Evolutionary conservation across 1,284 basidiomycete species (phyloP).

Genomic region (Naganishia sp.): DNA sequence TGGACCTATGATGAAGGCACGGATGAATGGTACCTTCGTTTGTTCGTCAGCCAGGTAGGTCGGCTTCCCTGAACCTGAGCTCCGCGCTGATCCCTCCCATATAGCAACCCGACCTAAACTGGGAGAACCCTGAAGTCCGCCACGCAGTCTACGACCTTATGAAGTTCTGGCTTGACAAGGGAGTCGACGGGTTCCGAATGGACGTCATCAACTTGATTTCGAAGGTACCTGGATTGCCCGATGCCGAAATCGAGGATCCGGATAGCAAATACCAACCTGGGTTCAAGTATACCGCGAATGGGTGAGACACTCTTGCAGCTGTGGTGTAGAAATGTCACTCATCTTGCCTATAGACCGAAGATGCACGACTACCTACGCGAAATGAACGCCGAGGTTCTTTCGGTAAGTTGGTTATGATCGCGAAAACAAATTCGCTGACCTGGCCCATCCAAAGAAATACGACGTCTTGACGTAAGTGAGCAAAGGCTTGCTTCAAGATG

Average conservation of each 20-base stretch:
- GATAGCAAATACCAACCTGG: constrained; percentile 63
- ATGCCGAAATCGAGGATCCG: constrained; percentile 62
- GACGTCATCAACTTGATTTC: constrained; percentile 47
- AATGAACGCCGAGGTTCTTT: constrained; percentile 65
- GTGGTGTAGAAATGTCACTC: not conserved
- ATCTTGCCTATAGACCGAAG: constrained; percentile 49
- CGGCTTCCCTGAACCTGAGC: constrained; percentile 43
- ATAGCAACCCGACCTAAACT: constrained; percentile 39
- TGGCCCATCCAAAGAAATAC: constrained; percentile 27
- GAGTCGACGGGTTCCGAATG: constrained; percentile 56
- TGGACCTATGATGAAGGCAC: constrained; percentile 57
- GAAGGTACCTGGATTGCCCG: constrained; percentile 65
- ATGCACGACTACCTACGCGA: constrained; percentile 70
- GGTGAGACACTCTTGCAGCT: constrained; percentile 40
- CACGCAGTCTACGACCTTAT: constrained; percentile 53
- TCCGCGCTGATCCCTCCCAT: constrained; percentile 43
- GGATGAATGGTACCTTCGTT: constrained; percentile 56
- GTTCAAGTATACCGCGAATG: constrained; percentile 62
- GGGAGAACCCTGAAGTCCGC: constrained; percentile 50
- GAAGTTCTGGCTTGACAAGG: constrained; percentile 57
- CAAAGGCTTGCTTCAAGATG: not conserved
- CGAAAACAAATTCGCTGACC: not conserved
- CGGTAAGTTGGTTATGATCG: constrained; percentile 52
- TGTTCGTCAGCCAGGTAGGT: constrained; percentile 46
- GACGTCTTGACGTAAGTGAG: constrained; percentile 41